Evolutionary conservation across 176 grass and related monocot genomes (phyloP), one percentile per base, ranked within the genome.

Genomic region (Rhynchospora breviuscula): DNA sequence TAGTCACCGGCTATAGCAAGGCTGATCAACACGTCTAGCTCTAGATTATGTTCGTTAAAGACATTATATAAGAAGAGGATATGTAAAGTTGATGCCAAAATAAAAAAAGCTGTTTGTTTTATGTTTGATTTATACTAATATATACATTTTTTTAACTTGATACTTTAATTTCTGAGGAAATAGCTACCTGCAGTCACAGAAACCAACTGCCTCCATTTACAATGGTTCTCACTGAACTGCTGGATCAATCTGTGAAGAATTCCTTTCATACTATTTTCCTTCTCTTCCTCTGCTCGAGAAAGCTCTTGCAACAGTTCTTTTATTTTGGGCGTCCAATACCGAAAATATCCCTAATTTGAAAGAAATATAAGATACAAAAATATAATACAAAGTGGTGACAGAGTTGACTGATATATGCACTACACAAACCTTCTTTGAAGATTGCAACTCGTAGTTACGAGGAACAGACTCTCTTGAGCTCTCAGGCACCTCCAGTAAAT

Each of bases 281-380:
- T 98, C 82, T 98, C 95, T 47, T 88, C 80, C 82, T 91, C 87
- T 45, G 89, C 95, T 86, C 88, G 91, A 29, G 92, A 94, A 87
- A 93, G 92, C 87, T 90, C 88, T 86, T 86, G 85, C 83, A 94
- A 40, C 61, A 98, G 40, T 23, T 93, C 86, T 80, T 91, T 98
- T 67, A 98, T 84, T 89, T 94, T 84, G n/a, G 92, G 92, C 13
- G 95, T 98, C 95, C 95, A 91, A 79, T 94, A 98, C 67, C 92
- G 86, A 43, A 44, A 89, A 81, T 90, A 93, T 71, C 92, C 95
- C 95, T 98, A 78, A 63, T 53, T 62, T 21, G 56, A 33, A 47
- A 64, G 12, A 86, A 82, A 60, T 86, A 21, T 70, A 68, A 51
- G 64, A 76, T 25, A 61, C 31, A 66, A 65, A 80, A 70, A 48